Evolutionary conservation across 208 protist species (phyloP).

Genomic region (Acanthamoeba healyi): DNA sequence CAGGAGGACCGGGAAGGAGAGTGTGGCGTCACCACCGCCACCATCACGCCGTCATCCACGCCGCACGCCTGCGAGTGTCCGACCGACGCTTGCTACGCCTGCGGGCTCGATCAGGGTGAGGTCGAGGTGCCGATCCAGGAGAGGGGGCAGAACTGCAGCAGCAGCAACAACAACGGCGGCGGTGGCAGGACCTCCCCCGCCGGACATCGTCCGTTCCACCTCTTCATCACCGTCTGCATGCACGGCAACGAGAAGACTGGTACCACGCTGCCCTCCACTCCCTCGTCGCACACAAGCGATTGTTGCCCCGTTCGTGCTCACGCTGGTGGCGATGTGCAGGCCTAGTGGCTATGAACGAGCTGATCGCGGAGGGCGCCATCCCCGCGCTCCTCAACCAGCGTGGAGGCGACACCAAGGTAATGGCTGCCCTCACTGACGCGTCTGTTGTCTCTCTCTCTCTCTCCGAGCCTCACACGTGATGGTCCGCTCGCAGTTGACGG

Average conservation of each 20-base stretch:
- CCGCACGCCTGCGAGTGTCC: neutral
- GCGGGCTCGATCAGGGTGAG: neutral
- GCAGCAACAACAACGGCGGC: neutral
- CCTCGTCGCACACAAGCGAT: no score
- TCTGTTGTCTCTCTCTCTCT: no score
- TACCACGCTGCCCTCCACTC: neutral
- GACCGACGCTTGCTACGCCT: neutral
- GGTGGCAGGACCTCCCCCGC: no score
- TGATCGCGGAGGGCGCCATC: neutral
- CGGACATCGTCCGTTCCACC: neutral
- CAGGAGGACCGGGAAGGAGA: neutral
- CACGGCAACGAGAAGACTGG: conserved; percentile 37
- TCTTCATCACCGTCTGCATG: conserved; percentile 42
- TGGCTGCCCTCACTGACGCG: neutral
- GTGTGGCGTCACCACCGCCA: neutral
- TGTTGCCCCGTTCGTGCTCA: neutral
- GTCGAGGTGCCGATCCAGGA: neutral
- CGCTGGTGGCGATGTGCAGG: neutral
- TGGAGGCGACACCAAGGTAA: neutral
- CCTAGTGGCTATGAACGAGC: conserved; percentile 14
- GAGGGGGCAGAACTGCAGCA: neutral
- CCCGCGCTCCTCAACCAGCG: neutral
- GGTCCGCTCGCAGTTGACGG: neutral
- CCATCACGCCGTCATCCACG: neutral
- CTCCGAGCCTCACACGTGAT: neutral